A percentile compares a stretch with the other conserved stretches of the same genome.
These are phyloP conservation scores for Rosa chinensis DNA, from an alignment of 306 rosid genomes.

Conservation along the genomic window DNA sequence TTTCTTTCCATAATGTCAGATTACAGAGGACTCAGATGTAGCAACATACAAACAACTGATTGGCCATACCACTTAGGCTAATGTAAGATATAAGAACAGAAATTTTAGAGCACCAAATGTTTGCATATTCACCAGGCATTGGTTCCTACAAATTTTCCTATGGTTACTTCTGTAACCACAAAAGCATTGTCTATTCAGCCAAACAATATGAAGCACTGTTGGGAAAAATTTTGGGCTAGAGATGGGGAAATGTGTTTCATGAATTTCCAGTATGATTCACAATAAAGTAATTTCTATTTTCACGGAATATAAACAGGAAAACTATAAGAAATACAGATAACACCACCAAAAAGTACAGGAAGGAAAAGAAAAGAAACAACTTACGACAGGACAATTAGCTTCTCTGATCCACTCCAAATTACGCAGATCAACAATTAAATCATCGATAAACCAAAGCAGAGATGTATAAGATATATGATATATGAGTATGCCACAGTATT, in stretches of 20 bases:
- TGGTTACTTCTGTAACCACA: not conserved
- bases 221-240: not conserved
- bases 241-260: not conserved
- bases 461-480: conserved; percentile 9
- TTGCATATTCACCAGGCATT: not conserved
- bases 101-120: not conserved
- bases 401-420: conserved; percentile 92
- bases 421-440: conserved; percentile 94
- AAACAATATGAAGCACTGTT: not conserved
- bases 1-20: not conserved
- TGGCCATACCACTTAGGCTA: not conserved
- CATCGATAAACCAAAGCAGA: conserved; percentile 50
- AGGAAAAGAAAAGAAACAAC: conserved; percentile 28
- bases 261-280: not conserved
- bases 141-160: not conserved
- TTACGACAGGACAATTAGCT: conserved; percentile 90
- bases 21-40: not conserved
- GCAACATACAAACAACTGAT: not conserved
- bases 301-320: not conserved
- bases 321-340: not conserved
- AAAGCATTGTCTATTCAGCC: not conserved
- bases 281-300: not conserved
- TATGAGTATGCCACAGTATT: not conserved
- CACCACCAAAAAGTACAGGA: not conserved
- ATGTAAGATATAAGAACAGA: not conserved